Conservation (phyloP, 2,329 filamentous ascomycete species). For the Pseudonectria foliicola region DNA sequence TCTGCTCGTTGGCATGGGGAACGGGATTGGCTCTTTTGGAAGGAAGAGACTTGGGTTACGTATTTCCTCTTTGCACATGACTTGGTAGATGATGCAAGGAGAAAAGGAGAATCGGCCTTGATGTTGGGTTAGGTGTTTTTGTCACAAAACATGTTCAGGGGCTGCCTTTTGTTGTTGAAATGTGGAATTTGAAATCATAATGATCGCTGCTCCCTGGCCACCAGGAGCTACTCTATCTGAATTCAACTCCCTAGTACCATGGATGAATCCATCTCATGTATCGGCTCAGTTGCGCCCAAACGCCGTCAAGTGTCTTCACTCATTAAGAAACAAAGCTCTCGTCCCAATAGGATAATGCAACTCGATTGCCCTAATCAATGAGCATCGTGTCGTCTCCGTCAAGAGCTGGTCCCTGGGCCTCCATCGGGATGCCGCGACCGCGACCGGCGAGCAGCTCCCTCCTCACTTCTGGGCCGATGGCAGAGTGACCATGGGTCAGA, state of each 20-base stretch:
- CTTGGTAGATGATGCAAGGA: neutral
- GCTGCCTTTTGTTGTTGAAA: too few species aligned
- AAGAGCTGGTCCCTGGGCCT: conserved; percentile 46
- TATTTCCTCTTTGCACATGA: too few species aligned
- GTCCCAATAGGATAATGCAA: neutral
- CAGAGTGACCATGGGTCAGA: conserved; percentile 73
- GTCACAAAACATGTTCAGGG: too few species aligned
- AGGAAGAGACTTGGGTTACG: neutral
- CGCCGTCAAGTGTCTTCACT: conserved; percentile 17
- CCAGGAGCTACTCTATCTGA: conserved; percentile 14
- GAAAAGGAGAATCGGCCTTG: neutral
- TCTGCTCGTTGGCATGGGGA: too few species aligned
- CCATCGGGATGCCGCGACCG: conserved; percentile 66
- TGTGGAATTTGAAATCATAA: conserved; percentile 18
- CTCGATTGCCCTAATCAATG: conserved; percentile 40
- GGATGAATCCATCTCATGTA: conserved; percentile 13
- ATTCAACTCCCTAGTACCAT: conserved; percentile 10
- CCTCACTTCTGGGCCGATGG: conserved; percentile 85
- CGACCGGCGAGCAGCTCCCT: conserved; percentile 82
- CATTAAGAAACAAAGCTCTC: conserved; percentile 15
- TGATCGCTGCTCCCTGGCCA: conserved; percentile 10
- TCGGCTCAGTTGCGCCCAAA: conserved; percentile 15
- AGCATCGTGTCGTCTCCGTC: conserved; percentile 92
- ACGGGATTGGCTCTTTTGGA: too few species aligned
- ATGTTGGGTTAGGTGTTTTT: too few species aligned